These are phyloP conservation scores for Plantago ovata DNA, from an alignment of 257 asterid species.

Conservation along the genomic window DNA sequence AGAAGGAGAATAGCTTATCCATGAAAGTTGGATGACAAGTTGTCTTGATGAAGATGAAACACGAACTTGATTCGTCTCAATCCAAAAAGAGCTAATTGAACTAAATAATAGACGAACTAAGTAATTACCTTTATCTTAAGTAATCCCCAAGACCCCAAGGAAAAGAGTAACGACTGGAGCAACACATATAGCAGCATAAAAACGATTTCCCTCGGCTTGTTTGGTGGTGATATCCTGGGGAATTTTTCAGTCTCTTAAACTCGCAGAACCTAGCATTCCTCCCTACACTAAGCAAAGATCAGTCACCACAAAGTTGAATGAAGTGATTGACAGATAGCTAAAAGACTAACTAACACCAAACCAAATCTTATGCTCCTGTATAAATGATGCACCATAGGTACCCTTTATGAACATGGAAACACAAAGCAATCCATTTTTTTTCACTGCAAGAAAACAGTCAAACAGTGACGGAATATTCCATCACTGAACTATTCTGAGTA, in stretches of 20 bases:
- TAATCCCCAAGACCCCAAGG: slow-evolving; percentile 99
- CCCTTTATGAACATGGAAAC: too few species aligned
- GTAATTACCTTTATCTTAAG: slow-evolving; percentile 71
- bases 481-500: too few species aligned
- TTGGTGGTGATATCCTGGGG: slow-evolving; percentile 63
- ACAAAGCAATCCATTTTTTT: too few species aligned
- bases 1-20: slow-evolving; percentile 70
- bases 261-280: slow-evolving; percentile 98
- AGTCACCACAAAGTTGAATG: too few species aligned
- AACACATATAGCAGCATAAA: slow-evolving; percentile 88
- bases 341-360: too few species aligned
- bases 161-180: slow-evolving; percentile 92
- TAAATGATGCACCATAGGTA: too few species aligned
- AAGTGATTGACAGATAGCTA: too few species aligned
- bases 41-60: slow-evolving; percentile 37
- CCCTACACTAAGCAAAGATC: slow-evolving; percentile 48
- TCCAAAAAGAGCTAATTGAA: not conserved
- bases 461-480: too few species aligned
- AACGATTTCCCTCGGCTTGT: slow-evolving; percentile 73
- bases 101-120: not conserved
- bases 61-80: slow-evolving; percentile 23
- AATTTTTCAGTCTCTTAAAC: slow-evolving; percentile 64
- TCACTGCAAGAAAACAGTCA: too few species aligned
- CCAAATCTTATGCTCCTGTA: too few species aligned
- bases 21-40: slow-evolving; percentile 96